phyloP scores from a whole-genome alignment of 257 asterid genomes.

The Anisodus tanguticus region DNA sequence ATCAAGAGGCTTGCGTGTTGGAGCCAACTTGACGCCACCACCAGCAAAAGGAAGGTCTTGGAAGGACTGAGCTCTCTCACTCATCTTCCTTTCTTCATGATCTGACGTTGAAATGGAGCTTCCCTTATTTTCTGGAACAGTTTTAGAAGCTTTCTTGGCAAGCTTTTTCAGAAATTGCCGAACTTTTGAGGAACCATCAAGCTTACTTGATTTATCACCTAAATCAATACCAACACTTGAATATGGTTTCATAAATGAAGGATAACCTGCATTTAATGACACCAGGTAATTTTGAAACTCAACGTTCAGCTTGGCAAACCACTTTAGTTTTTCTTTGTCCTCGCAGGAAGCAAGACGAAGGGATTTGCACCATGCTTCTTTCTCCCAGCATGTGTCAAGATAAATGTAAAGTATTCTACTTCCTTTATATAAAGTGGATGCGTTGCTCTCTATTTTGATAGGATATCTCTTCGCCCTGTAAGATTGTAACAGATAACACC shows the following conservation, averaged over 20 bases:
- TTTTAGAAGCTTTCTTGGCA: constrained; percentile 73
- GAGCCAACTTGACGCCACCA: constrained; percentile 46
- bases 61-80: constrained; percentile 51
- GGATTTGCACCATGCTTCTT: constrained; percentile 97
- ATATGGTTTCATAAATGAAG: constrained; percentile 78
- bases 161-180: constrained; percentile 85
- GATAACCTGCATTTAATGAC: constrained; percentile 74
- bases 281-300: constrained; percentile 77
- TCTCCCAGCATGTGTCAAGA: constrained; percentile 93
- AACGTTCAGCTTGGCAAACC: constrained; percentile 66
- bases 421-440: constrained; percentile 67
- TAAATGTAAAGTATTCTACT: constrained; percentile 65
- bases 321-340: constrained; percentile 52
- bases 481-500: constrained; percentile 55
- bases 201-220: constrained; percentile 65
- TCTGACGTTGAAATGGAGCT: constrained; percentile 48
- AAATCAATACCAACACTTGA: constrained; percentile 48
- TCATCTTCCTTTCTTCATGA: constrained; percentile 61
- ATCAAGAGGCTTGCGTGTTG: constrained; percentile 49
- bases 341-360: constrained; percentile 83
- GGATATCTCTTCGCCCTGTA: constrained; percentile 95
- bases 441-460: constrained; percentile 79
- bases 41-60: constrained; percentile 52
- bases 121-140: constrained; percentile 61
- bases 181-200: constrained; percentile 81